These are phyloP conservation scores for Ceratobasidium sp. DNA, from an alignment of 1,284 basidiomycete species.

Conservation along the genomic window DNA sequence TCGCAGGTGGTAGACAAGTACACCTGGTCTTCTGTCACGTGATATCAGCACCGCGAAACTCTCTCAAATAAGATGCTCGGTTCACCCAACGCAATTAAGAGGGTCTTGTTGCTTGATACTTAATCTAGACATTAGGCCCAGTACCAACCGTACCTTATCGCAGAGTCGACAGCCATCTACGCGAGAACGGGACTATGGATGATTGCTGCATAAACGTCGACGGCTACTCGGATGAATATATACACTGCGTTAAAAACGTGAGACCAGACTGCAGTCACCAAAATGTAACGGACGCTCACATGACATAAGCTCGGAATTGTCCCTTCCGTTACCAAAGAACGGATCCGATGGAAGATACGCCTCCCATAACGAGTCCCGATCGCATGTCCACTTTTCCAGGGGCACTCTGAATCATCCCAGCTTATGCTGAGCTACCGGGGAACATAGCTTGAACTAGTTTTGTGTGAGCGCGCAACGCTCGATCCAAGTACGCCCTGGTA, in stretches of 20 bases:
- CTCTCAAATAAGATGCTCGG: too few species aligned
- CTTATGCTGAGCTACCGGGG: conserved; percentile 9
- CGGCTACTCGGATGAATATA: conserved; percentile 58
- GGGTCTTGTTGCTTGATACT: too few species aligned
- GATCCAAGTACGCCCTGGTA: conserved; percentile 45
- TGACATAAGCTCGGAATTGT: conserved; percentile 55
- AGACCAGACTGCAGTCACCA: background rate
- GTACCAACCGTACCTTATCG: too few species aligned
- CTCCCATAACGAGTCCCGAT: conserved; percentile 1
- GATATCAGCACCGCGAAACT: too few species aligned
- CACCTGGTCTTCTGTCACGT: too few species aligned
- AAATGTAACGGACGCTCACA: conserved; percentile 43
- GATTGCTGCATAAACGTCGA: conserved; percentile 47
- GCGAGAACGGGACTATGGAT: conserved; percentile 49
- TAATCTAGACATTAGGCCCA: too few species aligned
- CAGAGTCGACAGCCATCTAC: conserved; percentile 44
- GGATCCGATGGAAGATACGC: conserved; percentile 51
- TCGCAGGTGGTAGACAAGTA: too few species aligned
- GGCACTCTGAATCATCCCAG: conserved; percentile 17
- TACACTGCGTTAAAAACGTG: conserved; percentile 48
- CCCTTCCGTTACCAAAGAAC: conserved; percentile 57
- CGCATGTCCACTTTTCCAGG: conserved; percentile 11
- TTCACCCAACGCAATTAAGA: too few species aligned
- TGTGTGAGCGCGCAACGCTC: conserved; percentile 39
- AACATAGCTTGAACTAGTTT: conserved; percentile 22